phyloP scores from a whole-genome alignment of 208 protist species.

The Trypanosoma grayi region DNA sequence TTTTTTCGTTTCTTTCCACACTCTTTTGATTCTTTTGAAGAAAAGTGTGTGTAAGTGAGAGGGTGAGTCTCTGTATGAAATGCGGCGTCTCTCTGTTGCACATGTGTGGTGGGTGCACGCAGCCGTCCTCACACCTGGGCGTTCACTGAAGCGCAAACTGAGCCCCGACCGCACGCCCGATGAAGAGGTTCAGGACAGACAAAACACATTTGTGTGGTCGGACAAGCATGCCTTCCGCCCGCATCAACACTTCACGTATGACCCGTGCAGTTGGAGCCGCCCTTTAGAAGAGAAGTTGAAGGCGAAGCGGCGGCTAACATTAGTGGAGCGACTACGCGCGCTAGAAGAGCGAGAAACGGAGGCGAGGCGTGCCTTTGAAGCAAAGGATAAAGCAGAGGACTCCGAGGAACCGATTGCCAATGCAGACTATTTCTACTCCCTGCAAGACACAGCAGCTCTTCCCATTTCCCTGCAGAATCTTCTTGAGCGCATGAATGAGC shows the following conservation, averaged over 20 bases:
- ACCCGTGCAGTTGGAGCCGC: constrained; percentile 75
- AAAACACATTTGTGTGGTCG: constrained; percentile 72
- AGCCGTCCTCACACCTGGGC: neutral
- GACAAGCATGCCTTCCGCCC: constrained; percentile 63
- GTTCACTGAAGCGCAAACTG: constrained; percentile 8
- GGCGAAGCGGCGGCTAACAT: constrained; percentile 22
- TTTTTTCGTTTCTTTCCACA: no score
- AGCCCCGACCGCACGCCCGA: constrained; percentile 65
- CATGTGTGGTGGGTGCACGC: neutral
- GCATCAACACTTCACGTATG: constrained; percentile 84
- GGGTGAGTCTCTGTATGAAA: no score
- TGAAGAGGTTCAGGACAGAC: constrained; percentile 69
- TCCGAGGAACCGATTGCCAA: neutral
- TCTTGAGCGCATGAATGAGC: constrained; percentile 19
- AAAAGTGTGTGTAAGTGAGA: no score
- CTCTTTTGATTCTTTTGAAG: no score
- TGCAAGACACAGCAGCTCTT: neutral
- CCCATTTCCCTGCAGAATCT: constrained; percentile 1
- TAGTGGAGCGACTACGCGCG: constrained; percentile 49
- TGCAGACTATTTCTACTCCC: constrained; percentile 24
- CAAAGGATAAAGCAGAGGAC: neutral
- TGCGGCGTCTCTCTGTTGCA: constrained; percentile 2
- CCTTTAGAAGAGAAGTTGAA: constrained; percentile 48
- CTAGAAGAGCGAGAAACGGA: constrained; percentile 31
- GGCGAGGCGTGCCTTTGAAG: neutral